phyloP scores from a whole-genome alignment of 2,329 filamentous ascomycete genomes.

The Aspergillus phoenicis region DNA sequence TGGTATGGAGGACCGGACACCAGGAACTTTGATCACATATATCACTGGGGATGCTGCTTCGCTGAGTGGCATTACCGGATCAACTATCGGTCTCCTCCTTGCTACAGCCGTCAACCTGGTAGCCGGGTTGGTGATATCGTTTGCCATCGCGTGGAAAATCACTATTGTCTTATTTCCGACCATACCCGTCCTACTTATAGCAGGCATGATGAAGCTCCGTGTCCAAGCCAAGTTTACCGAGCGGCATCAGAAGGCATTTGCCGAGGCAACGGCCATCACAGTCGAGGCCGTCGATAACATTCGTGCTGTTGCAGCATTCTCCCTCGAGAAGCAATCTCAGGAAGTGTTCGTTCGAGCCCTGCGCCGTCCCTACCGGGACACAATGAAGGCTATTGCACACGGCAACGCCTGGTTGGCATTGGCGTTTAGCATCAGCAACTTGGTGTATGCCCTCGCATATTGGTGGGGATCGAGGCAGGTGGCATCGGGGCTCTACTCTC shows the following conservation, averaged over 20 bases:
- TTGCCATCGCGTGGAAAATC: conserved; percentile 74
- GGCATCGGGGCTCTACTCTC: conserved; percentile 64
- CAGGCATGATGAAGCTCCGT: conserved; percentile 68
- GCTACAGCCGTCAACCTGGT: conserved; percentile 70
- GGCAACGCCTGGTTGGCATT: conserved; percentile 49
- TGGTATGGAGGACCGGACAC: conserved; percentile 63
- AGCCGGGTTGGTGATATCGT: conserved; percentile 66
- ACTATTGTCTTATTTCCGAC: conserved; percentile 70
- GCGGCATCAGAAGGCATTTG: conserved; percentile 53
- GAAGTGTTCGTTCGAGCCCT: conserved; percentile 49
- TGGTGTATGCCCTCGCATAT: conserved; percentile 74
- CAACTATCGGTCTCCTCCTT: conserved; percentile 68
- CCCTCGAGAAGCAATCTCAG: conserved; percentile 53
- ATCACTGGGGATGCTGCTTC: conserved; percentile 71
- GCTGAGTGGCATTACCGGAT: conserved; percentile 68
- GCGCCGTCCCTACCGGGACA: conserved; percentile 50
- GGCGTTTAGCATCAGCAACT: conserved; percentile 55
- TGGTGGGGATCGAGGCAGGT: conserved; percentile 78
- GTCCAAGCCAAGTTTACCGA: conserved; percentile 62
- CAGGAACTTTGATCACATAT: conserved; percentile 63
- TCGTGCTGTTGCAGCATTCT: conserved; percentile 53
- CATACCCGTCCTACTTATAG: conserved; percentile 68
- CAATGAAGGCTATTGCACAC: conserved; percentile 49
- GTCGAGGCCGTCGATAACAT: conserved; percentile 53
- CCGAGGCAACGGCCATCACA: conserved; percentile 44